Percentiles rank a stretch among this genome's conserved stretches.
These are phyloP conservation scores for Paraphoma chrysanthemicola DNA, from an alignment of 2,329 filamentous ascomycete species.

Conservation along the genomic window DNA sequence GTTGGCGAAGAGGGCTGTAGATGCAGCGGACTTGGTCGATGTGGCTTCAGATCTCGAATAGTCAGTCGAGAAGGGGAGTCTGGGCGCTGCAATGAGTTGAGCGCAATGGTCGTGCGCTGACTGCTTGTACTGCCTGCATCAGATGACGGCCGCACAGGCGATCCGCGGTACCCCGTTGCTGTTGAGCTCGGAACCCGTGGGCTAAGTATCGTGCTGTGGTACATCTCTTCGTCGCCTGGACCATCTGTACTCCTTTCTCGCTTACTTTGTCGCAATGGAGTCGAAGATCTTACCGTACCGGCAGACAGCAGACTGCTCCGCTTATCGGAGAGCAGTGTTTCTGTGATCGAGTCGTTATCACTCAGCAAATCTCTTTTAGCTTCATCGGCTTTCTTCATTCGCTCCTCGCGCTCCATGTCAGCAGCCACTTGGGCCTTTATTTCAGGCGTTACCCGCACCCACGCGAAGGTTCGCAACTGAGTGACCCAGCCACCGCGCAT, in stretches of 20 bases:
- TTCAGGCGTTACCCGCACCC: conserved; percentile 82
- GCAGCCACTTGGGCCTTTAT: conserved; percentile 82
- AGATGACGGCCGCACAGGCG: conserved; percentile 34
- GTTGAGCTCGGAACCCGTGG: conserved; percentile 25
- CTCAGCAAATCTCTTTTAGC: conserved; percentile 34
- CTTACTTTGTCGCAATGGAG: conserved; percentile 35
- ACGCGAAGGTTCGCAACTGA: conserved; percentile 89
- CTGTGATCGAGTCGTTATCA: conserved; percentile 39
- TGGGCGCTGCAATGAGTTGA: conserved; percentile 24
- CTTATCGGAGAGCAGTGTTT: conserved; percentile 40
- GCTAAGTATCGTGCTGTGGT: conserved; percentile 38
- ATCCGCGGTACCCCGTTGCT: conserved; percentile 31
- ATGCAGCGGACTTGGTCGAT: conserved; percentile 42
- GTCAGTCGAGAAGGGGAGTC: conserved; percentile 31
- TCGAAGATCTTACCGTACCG: conserved; percentile 32
- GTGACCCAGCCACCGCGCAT: conserved; percentile 93
- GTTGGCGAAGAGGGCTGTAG: conserved; percentile 39
- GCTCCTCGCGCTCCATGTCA: conserved; percentile 62
- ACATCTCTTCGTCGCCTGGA: conserved; percentile 29
- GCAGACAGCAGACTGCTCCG: conserved; percentile 37
- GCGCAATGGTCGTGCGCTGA: conserved; percentile 43
- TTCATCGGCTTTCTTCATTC: conserved; percentile 39
- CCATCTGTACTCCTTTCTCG: conserved; percentile 23
- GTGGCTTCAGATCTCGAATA: conserved; percentile 29
- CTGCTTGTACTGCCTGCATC: conserved; percentile 47